A percentile compares a stretch with the other conserved stretches of the same genome.
Conservation (phyloP, 495 filamentous ascomycete genomes). For the Aspergillus funiculosus region DNA sequence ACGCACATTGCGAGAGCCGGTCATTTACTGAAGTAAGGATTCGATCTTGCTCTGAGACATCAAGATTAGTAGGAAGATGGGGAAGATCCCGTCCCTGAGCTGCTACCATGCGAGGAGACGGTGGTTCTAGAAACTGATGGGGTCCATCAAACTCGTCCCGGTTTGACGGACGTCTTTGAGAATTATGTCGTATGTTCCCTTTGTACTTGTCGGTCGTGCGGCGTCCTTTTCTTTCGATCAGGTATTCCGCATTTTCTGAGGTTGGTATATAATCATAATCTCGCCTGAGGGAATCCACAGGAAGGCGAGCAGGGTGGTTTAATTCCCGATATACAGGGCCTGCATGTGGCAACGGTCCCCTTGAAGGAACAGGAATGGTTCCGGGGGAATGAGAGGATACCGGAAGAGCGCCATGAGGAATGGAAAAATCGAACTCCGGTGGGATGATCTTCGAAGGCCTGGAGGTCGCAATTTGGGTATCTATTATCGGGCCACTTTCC, state of each 20-base stretch:
- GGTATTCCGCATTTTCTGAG: slow-evolving; percentile 35
- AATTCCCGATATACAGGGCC: slow-evolving; percentile 33
- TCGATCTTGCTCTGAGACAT: slow-evolving; percentile 76
- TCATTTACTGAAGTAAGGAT: slow-evolving; percentile 77
- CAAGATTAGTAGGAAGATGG: slow-evolving; percentile 73
- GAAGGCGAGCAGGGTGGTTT: slow-evolving; percentile 31
- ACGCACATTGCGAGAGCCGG: slow-evolving; percentile 75
- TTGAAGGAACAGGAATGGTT: slow-evolving; percentile 36
- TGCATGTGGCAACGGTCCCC: slow-evolving; percentile 29
- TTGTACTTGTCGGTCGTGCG: slow-evolving; percentile 41
- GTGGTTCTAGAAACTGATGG: slow-evolving; percentile 68
- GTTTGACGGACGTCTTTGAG: slow-evolving; percentile 70
- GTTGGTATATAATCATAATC: slow-evolving; percentile 30
- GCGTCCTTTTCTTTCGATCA: slow-evolving; percentile 37
- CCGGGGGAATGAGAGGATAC: slow-evolving; percentile 26
- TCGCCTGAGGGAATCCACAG: slow-evolving; percentile 30
- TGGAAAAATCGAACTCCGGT: slow-evolving; percentile 32
- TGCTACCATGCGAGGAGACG: slow-evolving; percentile 58
- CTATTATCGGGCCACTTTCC: slow-evolving; percentile 28
- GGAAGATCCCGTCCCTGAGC: slow-evolving; percentile 73
- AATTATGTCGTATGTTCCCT: slow-evolving; percentile 48
- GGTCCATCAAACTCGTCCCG: slow-evolving; percentile 86
- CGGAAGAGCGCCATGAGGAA: slow-evolving; percentile 28
- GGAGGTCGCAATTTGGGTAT: slow-evolving; percentile 23
- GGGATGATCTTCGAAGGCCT: slow-evolving; percentile 19